A percentile compares a stretch with the other conserved stretches of the same genome.
Conservation (phyloP, 2,329 filamentous ascomycete species). For the Beauveria scarabaeidicola region DNA sequence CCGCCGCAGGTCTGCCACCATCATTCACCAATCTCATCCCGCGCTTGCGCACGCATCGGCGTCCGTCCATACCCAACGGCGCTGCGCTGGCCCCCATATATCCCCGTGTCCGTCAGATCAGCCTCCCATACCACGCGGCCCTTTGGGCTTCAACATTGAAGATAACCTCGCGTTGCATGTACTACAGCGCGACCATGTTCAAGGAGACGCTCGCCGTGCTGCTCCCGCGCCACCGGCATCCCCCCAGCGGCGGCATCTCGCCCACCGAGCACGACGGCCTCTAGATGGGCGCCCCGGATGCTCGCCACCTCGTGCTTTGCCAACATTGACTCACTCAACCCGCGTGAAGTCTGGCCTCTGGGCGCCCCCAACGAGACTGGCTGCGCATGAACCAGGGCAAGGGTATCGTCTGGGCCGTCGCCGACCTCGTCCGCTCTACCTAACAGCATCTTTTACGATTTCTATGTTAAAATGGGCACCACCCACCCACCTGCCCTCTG, state of each 20-base stretch:
- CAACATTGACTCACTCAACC: slow-evolving; percentile 29
- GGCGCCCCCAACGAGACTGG: slow-evolving; percentile 37
- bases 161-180: too few species aligned
- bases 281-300: slow-evolving; percentile 35
- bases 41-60: background rate
- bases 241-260: slow-evolving; percentile 15
- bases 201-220: slow-evolving; percentile 29
- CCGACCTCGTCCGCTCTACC: slow-evolving; percentile 36
- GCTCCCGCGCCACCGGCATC: too few species aligned
- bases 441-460: slow-evolving; percentile 33
- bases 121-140: too few species aligned
- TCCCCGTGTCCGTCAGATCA: too few species aligned
- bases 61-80: background rate
- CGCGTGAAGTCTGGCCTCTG: slow-evolving; percentile 46
- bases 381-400: slow-evolving; percentile 45
- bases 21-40: background rate
- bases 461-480: slow-evolving; percentile 13
- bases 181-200: slow-evolving; percentile 33
- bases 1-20: background rate
- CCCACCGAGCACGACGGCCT: slow-evolving; percentile 31
- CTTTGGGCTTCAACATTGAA: too few species aligned
- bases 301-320: slow-evolving; percentile 34
- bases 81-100: too few species aligned
- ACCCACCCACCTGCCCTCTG: background rate
- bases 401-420: slow-evolving; percentile 38